Percentiles rank a stretch among this genome's conserved stretches.
Evolutionary conservation across 371 early-diverging fungal genomes (phyloP).

Genomic region (Thermomucor indicae-seudaticae): DNA sequence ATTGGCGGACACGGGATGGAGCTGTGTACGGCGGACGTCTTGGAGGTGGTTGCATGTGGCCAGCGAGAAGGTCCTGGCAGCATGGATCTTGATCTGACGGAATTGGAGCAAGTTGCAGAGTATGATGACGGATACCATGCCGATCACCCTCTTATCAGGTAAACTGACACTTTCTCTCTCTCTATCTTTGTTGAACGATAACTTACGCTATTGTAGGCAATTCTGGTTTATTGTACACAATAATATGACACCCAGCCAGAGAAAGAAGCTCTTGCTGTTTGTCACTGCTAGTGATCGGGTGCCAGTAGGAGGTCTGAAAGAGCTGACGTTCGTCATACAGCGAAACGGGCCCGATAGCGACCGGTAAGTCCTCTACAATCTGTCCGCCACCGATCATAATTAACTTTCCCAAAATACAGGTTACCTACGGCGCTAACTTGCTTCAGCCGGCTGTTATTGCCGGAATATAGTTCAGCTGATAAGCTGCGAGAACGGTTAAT

Average conservation of each 20-base stretch:
- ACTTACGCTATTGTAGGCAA: conserved; percentile 22
- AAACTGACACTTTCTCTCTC: too few relatives aligned
- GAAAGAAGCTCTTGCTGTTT: conserved; percentile 84
- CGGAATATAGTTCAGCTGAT: conserved; percentile 84
- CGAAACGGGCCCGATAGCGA: conserved; percentile 93
- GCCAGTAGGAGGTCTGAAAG: conserved; percentile 81
- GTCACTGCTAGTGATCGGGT: conserved; percentile 96
- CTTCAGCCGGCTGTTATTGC: conserved; percentile 93
- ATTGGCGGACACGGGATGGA: conserved; percentile 56
- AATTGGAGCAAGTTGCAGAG: conserved; percentile 72
- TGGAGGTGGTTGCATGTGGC: conserved; percentile 55
- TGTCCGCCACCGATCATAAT: too few relatives aligned
- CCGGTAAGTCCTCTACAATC: too few relatives aligned
- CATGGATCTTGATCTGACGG: conserved; percentile 62
- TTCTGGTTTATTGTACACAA: conserved; percentile 92
- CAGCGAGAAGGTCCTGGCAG: conserved; percentile 36
- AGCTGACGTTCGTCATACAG: conserved; percentile 84
- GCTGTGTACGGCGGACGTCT: conserved; percentile 34
- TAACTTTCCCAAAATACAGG: too few relatives aligned
- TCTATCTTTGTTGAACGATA: conserved; percentile 2
- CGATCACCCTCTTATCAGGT: conserved; percentile 50
- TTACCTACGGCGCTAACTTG: conserved; percentile 90
- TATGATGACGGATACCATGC: conserved; percentile 78
- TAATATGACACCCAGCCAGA: conserved; percentile 61
- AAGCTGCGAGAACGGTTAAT: conserved; percentile 84